phyloP scores from a whole-genome alignment of 352 stramenopile species.

The Halophytophthora batemanensis region DNA sequence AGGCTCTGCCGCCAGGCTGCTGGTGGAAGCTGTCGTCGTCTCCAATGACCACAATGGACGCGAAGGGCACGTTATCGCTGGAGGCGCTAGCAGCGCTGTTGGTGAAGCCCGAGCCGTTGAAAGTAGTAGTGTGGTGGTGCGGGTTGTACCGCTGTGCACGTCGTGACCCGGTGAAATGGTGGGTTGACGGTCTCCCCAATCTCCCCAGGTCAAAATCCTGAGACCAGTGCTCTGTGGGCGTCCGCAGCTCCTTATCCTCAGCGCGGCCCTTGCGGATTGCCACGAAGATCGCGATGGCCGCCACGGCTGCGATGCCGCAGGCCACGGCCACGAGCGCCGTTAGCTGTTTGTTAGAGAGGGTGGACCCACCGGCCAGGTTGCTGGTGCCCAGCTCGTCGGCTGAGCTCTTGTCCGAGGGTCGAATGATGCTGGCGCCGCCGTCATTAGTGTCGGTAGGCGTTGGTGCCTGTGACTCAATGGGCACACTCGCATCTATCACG shows the following conservation, averaged over 20 bases:
- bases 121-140: not conserved
- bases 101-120: not conserved
- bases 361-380: constrained; percentile 12
- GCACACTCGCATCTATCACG: constrained; percentile 3
- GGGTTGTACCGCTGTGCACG: constrained; percentile 1
- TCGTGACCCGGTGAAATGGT: constrained; percentile 3
- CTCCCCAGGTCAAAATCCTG: constrained; percentile 16
- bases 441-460: constrained; percentile 1
- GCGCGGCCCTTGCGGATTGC: constrained; percentile 26
- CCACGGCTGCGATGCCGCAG: constrained; percentile 25
- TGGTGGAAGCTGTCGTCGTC: constrained; percentile 16
- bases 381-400: constrained; percentile 23
- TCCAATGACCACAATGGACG: constrained; percentile 24
- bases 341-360: constrained; percentile 19
- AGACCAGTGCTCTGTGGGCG: constrained; percentile 20
- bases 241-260: constrained; percentile 26
- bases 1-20: constrained; percentile 2
- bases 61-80: constrained; percentile 10
- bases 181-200: constrained; percentile 13
- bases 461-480: constrained; percentile 6
- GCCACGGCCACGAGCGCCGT: constrained; percentile 18
- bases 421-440: constrained; percentile 12
- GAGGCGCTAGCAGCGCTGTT: not conserved
- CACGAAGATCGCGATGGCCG: constrained; percentile 36
- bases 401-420: constrained; percentile 13